These are phyloP conservation scores for Trypanosomatidae sp. DNA, from an alignment of 208 protist species.

Conservation along the genomic window DNA sequence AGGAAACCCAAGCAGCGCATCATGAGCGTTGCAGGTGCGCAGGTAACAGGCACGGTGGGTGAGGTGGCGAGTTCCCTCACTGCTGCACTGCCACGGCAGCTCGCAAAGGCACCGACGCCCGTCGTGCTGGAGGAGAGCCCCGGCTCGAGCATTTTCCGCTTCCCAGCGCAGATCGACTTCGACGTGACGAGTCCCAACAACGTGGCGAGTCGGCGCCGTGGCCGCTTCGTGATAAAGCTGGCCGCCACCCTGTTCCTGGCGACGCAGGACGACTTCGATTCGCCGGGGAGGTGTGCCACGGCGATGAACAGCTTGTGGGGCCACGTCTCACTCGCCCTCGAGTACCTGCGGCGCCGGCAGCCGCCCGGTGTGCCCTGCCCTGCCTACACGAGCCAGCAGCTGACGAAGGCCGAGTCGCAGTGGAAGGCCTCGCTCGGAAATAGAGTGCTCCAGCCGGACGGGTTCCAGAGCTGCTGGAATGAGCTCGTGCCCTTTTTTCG, in stretches of 20 bases:
- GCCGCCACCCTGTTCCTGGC: conserved; percentile 43
- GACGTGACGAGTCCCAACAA: conserved; percentile 3
- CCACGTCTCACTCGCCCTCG: conserved; percentile 16
- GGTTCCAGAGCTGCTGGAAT: conserved; percentile 19
- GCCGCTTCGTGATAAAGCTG: conserved; percentile 49
- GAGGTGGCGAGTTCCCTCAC: too few species aligned
- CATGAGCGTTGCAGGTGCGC: too few species aligned
- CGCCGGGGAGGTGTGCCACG: conserved; percentile 14
- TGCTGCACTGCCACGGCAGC: not conserved
- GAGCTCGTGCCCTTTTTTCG: conserved; percentile 19
- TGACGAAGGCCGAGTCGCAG: conserved; percentile 9
- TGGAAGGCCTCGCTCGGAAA: conserved; percentile 16
- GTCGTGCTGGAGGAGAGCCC: conserved; percentile 2
- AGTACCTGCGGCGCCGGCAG: conserved; percentile 21
- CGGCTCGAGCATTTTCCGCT: not conserved
- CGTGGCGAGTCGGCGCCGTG: conserved; percentile 24
- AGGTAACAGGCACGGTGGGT: too few species aligned
- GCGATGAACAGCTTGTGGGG: conserved; percentile 32
- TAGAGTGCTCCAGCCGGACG: conserved; percentile 9
- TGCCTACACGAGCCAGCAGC: conserved; percentile 14
- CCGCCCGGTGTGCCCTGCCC: too few species aligned
- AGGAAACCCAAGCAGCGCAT: too few species aligned
- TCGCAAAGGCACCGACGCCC: too few species aligned
- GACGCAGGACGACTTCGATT: conserved; percentile 11
- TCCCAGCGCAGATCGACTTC: not conserved